Conservation (phyloP, 768 basidiomycete genomes). For the Pholiota conissans region DNA sequence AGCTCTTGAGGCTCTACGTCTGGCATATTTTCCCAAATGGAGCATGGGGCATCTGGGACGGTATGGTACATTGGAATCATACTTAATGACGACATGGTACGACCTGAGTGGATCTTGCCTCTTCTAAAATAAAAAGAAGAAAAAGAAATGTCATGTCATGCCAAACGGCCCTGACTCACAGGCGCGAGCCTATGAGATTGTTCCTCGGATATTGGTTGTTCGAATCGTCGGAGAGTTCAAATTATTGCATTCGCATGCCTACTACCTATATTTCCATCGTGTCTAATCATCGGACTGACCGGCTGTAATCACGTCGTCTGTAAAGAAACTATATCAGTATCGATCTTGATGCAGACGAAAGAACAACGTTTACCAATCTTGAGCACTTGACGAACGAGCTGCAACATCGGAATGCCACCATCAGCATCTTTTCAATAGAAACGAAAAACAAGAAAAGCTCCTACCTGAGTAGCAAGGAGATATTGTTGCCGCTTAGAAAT, state of each 20-base stretch:
- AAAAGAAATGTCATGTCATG: no score
- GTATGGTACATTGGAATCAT: not conserved
- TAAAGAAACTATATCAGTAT: conserved; percentile 10
- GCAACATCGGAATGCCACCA: conserved; percentile 9
- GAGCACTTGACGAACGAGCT: conserved; percentile 84
- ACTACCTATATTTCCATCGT: not conserved
- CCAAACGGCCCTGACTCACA: no score
- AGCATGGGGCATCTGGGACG: not conserved
- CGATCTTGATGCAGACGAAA: not conserved
- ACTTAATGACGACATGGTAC: not conserved
- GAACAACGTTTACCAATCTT: conserved; percentile 68
- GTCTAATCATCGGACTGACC: conserved; percentile 50
- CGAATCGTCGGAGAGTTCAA: not conserved
- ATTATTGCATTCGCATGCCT: conserved; percentile 2
- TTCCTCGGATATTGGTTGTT: not conserved
- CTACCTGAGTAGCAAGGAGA: conserved; percentile 91
- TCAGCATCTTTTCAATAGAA: not conserved
- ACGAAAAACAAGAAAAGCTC: conserved; percentile 15
- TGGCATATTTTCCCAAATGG: conserved; percentile 1
- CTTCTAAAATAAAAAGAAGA: no score
- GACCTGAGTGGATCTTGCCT: no score
- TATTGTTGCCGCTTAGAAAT: conserved; percentile 98
- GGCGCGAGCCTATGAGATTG: no score
- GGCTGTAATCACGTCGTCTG: conserved; percentile 79
- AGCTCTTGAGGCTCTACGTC: no score